Base-by-base conservation (phyloP, 1,284 basidiomycete genomes). In the Grifola frondosa region DNA sequence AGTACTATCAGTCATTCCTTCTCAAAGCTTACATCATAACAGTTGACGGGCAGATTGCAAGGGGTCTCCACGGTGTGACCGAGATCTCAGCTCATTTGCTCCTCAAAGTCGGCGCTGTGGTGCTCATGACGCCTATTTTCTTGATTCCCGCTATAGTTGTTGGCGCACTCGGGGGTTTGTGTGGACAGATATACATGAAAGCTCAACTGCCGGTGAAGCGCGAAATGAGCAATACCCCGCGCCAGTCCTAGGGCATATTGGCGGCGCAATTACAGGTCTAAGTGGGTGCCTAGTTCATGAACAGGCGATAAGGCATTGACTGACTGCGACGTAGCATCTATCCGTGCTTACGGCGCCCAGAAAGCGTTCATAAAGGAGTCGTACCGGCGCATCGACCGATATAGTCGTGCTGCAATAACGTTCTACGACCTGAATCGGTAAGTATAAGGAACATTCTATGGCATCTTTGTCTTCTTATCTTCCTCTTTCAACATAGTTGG, bases 121-220 rank as follows among this genome's bases (percentile, higher is more conserved):
- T 75, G 8, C 45, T 67, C 23, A 59, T 77, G 29, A 70, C 75
- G 0, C 76, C 73, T 0, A 39, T 66, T 3, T 64, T 71, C 52
- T 37, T 68, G 25, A 26, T 70, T 6, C 70, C 70, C 13, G 66
- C 67, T 10, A 30, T 66, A 16, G 10, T 62, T 42, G 63, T 81
- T 15, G 69, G 69, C 6, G 52, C 63, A 2, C 19, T 77, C 8
- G 79, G 78, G 11, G 71, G 58, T 4, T 64, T 67, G 57, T 61
- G 72, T 21, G 77, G 67, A 22, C 58, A 64, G 34, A 58, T 81
- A 16, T 82, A 81, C 52, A 83, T 90, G 57, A 78, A 78, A 50
- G 80, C 81, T 7, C 87, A 90, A 59, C 68, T 90, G 17, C 77
- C 80, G n/a, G 82, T 88, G 34, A 91, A 90, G 57, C 74, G 82